Evolutionary conservation across 176 grass and related monocot species (phyloP), one percentile per base, ranked within the genome.

Genomic region (barley (Hordeum vulgare)): DNA sequence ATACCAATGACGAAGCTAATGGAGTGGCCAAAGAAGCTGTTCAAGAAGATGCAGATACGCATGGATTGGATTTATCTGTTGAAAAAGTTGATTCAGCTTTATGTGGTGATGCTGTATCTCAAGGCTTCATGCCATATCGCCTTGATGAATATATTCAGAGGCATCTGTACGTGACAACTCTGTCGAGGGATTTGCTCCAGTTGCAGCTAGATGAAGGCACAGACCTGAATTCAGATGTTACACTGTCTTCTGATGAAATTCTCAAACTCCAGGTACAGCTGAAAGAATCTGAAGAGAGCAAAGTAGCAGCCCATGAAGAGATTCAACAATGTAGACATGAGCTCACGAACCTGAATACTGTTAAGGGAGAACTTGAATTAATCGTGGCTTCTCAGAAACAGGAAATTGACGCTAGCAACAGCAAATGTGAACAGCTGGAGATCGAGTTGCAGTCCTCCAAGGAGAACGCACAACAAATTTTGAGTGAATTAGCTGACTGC

Each of bases 171-270:
- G 54, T 85, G 82, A 77, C 79, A 79, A 88, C 72, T 67, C 2
- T 96, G 23, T 87, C 72, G 4, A 98, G 85, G 79, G 87, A 98
- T 83, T 88, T 93, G 92, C 82, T 95, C 23, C 89, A 90, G 81
- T 75, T 93, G 80, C 90, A 90, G 78, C 74, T 94, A 76, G 87
- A 89, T 45, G 96, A 93, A 44, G 44, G 67, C 77, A 86, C 80
- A 60, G 74, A 60, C 28, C 68, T 88, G 9, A 80, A 87, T 82
- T 76, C 85, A 34, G 83, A 89, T 26, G 21, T 83, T 75, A 82
- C 70, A 74, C 64, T 27, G 13, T 94, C 75, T 86, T 83, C 79
- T 84, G 70, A 85, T 80, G 85, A 92, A 72, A 61, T 66, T 40
- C 76, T 31, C 21, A 86, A 94, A 59, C 87, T 92, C 37, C 74